phyloP scores from a whole-genome alignment of 2,329 filamentous ascomycete genomes.

The Verticillium dahliae region DNA sequence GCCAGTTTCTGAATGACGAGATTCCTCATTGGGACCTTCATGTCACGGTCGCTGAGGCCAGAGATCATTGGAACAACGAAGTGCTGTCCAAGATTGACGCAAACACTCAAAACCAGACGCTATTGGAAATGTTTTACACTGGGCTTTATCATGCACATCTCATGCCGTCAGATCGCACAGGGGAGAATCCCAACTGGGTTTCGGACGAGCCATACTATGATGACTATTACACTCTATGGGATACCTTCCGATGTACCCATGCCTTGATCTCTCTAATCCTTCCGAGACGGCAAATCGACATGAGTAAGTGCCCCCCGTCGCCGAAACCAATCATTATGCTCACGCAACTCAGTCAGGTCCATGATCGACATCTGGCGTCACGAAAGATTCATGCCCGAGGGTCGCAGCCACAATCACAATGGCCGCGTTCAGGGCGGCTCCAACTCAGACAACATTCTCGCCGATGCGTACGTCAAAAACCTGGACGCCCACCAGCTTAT shows the following conservation, averaged over 20 bases:
- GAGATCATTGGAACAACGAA: conserved; percentile 36
- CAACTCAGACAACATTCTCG: conserved; percentile 54
- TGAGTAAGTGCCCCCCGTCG: conserved; percentile 18
- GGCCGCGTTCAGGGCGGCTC: conserved; percentile 52
- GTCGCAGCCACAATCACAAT: conserved; percentile 48
- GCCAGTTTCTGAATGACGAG: conserved; percentile 37
- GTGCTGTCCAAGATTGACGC: conserved; percentile 36
- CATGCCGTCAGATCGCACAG: conserved; percentile 54
- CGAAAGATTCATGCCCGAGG: conserved; percentile 47
- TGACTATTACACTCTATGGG: conserved; percentile 54
- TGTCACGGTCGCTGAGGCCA: conserved; percentile 28
- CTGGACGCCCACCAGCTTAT: conserved; percentile 31
- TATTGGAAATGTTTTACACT: conserved; percentile 48
- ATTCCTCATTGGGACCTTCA: conserved; percentile 34
- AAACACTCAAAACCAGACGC: conserved; percentile 32
- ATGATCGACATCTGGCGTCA: conserved; percentile 53
- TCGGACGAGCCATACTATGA: conserved; percentile 52
- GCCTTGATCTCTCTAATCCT: conserved; percentile 47
- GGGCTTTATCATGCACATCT: conserved; percentile 55
- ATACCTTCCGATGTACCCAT: conserved; percentile 45
- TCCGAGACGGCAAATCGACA: conserved; percentile 43
- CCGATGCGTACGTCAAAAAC: conserved; percentile 51
- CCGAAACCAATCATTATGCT: background rate
- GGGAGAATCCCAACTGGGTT: conserved; percentile 51
- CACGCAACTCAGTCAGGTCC: conserved; percentile 29